Evolutionary conservation across 768 basidiomycete species (phyloP).

Genomic region (Leccinum incarnatum): DNA sequence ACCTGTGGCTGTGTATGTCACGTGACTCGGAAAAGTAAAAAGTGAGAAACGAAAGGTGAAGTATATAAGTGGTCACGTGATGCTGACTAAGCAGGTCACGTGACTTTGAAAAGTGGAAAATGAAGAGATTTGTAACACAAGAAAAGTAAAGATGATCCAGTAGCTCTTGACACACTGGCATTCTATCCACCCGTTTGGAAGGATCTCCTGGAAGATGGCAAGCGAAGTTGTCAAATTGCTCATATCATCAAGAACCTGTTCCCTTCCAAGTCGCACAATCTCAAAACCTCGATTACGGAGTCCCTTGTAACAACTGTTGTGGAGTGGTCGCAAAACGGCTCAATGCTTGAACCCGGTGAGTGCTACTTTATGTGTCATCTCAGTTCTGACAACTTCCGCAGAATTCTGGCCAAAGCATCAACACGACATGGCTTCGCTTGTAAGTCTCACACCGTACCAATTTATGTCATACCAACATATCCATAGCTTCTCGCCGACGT

Average conservation of each 20-base stretch:
- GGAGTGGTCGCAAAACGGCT: background rate
- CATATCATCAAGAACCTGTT: background rate
- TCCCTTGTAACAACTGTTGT: background rate
- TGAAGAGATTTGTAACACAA: no score
- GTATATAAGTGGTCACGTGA: no score
- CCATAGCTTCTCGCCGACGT: background rate
- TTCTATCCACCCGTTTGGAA: background rate
- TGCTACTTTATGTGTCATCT: no score
- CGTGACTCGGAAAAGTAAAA: no score
- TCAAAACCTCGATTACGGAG: background rate
- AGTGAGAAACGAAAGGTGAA: no score
- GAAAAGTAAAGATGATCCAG: background rate
- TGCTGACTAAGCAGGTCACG: no score
- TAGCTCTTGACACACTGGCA: background rate
- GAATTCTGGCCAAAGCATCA: background rate
- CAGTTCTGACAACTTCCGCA: no score
- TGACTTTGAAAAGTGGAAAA: no score
- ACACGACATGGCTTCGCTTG: background rate
- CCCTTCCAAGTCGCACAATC: background rate
- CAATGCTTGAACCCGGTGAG: background rate
- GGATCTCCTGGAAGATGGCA: background rate
- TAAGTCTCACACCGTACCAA: background rate
- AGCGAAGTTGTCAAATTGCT: background rate
- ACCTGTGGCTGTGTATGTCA: no score
- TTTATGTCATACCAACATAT: no score